Conservation (phyloP, 2,329 filamentous ascomycete species). For the Colletotrichum sp. region DNA sequence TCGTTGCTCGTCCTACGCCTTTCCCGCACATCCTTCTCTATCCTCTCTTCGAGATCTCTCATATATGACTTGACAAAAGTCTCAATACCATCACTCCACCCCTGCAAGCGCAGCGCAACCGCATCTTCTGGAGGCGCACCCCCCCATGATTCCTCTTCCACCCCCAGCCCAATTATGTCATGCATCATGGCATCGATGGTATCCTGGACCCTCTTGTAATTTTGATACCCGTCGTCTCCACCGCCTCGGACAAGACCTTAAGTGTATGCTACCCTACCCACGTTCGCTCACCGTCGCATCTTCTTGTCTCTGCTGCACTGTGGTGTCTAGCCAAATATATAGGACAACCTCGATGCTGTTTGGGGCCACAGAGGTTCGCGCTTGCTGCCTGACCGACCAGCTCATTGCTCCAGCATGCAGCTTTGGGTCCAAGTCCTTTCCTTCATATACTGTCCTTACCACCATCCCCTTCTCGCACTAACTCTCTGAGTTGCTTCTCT, state of each 20-base stretch:
- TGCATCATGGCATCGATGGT: conserved; percentile 40
- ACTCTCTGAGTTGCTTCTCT: not conserved
- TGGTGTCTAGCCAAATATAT: conserved; percentile 19
- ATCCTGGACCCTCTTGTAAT: conserved; percentile 40
- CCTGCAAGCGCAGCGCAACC: conserved; percentile 19
- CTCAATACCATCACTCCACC: conserved; percentile 19
- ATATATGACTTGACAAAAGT: conserved; percentile 21
- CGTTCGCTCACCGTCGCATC: conserved; percentile 19
- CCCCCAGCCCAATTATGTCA: conserved; percentile 48
- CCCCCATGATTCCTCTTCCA: conserved; percentile 13
- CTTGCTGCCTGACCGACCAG: conserved; percentile 22
- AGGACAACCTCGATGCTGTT: conserved; percentile 11
- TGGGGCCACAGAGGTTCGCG: conserved; percentile 14
- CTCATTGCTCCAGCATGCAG: conserved; percentile 17
- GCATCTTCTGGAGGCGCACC: conserved; percentile 11
- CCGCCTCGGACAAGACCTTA: conserved; percentile 14
- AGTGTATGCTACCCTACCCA: conserved; percentile 10
- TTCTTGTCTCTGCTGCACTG: conserved; percentile 4
- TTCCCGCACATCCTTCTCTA: not conserved
- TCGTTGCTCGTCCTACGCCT: not conserved
- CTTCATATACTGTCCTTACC: conserved; percentile 20
- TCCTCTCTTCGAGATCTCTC: not conserved
- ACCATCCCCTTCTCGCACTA: not conserved
- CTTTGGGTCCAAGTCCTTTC: conserved; percentile 11
- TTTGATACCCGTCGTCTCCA: conserved; percentile 29